Evolutionary conservation across 192 early-diverging fungal species (phyloP).

Genomic region (Radiomyces spectabilis): DNA sequence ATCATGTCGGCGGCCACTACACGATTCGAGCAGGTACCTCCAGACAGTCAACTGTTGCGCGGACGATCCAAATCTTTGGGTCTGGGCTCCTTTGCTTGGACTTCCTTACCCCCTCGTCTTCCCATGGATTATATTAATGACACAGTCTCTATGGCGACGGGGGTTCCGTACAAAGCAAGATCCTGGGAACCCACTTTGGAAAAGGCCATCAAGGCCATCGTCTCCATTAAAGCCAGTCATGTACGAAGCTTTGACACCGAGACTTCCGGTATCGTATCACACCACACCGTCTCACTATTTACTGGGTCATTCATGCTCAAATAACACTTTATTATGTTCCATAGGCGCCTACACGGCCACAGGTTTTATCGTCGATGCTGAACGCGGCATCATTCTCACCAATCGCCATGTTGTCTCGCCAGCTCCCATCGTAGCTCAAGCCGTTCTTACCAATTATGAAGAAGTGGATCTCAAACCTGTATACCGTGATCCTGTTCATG

Average conservation of each 20-base stretch:
- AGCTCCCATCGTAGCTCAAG: slow-evolving; percentile 66
- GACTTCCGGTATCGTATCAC: slow-evolving; percentile 67
- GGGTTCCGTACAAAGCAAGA: slow-evolving; percentile 16
- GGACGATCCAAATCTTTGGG: slow-evolving; percentile 28
- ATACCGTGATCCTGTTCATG: slow-evolving; percentile 78
- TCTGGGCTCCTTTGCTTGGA: slow-evolving; percentile 15
- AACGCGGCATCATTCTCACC: slow-evolving; percentile 66
- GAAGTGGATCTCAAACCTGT: slow-evolving; percentile 64
- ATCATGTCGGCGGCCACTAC: slow-evolving; percentile 10
- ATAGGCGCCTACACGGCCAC: slow-evolving; percentile 55
- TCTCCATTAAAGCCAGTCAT: slow-evolving; percentile 70
- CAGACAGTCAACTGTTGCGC: slow-evolving; percentile 1
- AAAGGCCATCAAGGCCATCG: slow-evolving; percentile 64
- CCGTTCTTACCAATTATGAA: slow-evolving; percentile 69
- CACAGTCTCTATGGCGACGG: neutral
- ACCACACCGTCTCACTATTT: too few species aligned
- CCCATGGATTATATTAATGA: slow-evolving; percentile 7
- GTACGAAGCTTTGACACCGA: slow-evolving; percentile 76
- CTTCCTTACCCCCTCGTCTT: neutral
- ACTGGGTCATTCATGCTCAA: too few species aligned
- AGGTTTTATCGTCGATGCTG: slow-evolving; percentile 71
- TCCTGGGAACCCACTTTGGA: slow-evolving; percentile 70
- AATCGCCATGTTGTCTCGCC: slow-evolving; percentile 75
- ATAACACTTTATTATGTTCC: too few species aligned
- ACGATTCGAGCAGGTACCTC: slow-evolving; percentile 6